Conservation (phyloP, 192 early-diverging fungal genomes). For the Cetraspora pellucida region DNA sequence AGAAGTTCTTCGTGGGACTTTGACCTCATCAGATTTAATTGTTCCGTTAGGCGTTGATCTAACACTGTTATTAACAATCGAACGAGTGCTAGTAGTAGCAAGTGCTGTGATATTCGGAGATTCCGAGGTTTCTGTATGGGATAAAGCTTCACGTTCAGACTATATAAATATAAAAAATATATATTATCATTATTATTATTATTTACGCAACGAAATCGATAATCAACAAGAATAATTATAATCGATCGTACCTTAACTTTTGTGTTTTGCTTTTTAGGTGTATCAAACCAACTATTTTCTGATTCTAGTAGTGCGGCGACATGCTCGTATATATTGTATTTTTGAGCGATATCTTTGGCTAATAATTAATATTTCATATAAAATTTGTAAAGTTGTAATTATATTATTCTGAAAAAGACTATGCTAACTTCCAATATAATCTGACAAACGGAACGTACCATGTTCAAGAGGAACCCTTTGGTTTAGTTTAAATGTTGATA, state of each 20-base stretch:
- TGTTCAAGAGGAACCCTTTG: not conserved
- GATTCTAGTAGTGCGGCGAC: slow-evolving; percentile 31
- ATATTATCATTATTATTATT: no score
- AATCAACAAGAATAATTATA: not conserved
- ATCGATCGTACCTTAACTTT: not conserved
- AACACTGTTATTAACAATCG: not conserved
- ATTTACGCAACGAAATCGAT: not conserved
- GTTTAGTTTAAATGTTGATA: not conserved
- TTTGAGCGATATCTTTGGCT: slow-evolving; percentile 34
- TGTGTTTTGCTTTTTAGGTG: slow-evolving; percentile 15
- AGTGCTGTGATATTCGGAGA: not conserved
- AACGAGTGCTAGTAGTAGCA: not conserved
- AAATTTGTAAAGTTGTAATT: not conserved
- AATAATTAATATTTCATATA: not conserved
- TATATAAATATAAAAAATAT: not conserved
- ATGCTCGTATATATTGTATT: slow-evolving; percentile 33
- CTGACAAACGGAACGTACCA: not conserved
- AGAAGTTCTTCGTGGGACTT: not conserved
- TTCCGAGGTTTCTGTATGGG: not conserved
- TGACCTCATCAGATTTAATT: not conserved
- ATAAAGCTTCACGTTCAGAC: not conserved
- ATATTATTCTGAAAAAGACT: not conserved
- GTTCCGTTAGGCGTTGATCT: not conserved
- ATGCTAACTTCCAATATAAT: not conserved
- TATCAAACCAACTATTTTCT: slow-evolving; percentile 34